Base-by-base conservation (phyloP, 116 monocot species). In the Posidonia oceanica region DNA sequence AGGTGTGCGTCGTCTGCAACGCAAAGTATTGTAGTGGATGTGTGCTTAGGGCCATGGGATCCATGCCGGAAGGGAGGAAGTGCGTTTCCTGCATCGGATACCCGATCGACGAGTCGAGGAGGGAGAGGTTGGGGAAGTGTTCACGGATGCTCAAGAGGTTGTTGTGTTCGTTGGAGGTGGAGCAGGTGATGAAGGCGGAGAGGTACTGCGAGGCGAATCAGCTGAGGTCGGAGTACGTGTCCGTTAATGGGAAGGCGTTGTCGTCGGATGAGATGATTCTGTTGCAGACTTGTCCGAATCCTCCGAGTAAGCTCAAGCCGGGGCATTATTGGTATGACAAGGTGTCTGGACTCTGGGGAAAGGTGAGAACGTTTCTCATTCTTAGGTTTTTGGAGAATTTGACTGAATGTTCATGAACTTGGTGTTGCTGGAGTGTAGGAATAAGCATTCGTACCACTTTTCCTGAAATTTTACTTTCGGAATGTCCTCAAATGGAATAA, bases 21-120 rank as follows among this genome's bases (percentile, higher is more conserved):
- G 87, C 87, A 0, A 91, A 81, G 80, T 97, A 91, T 57, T 97
- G 92, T 61, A 63, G 44, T 4, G 71, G 71, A 2, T 96, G 96
- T 54, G 67, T 96, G 42, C 52, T 96, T 64, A 75, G 79, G 61
- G 85, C 81, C n/a, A 97, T 97, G 97, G 92, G 97, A 0, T 97
- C 97, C 11, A 97, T 97, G 97, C 97, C 97, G 7, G 92, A 97
- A 71, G 97, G 97, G 57, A 75, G 97, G 44, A 97, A 97, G 73
- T 97, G 97, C 22, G 70, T 89, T 4, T 65, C 71, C 1, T 97
- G 97, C 74, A 97, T 92, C 29, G 92, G 97, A 2, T 63, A 11
- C 11, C 79, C 85, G 0, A 74, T 97, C 7, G 71, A 79, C 14
- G 97, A 97, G 70, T 69, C 79, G 7, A 97, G 84, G 73, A 87